Evolutionary conservation across 495 filamentous ascomycete genomes (phyloP), one percentile per base, ranked within the genome.

Genomic region (Penicillium pulvis): DNA sequence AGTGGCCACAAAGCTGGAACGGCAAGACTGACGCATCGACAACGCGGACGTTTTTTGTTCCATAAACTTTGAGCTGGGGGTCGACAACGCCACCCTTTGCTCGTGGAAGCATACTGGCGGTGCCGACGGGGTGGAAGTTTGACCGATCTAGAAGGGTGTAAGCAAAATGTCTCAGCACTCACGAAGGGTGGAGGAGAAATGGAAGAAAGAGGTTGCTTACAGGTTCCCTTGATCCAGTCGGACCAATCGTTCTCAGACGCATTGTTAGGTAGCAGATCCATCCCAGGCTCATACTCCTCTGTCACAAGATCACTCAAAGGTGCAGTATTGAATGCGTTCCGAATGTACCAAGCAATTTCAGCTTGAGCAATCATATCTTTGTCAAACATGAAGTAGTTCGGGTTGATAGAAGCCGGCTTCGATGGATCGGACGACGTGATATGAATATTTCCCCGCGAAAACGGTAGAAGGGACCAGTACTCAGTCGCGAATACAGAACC

Each of bases 21-120:
- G 85, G 85, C 28, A 86, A 66, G n/a, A 87, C 67, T 20, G 79
- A 81, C 6, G 82, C 82, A 66, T 86, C 83, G 5, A 82, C 71
- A 1, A 84, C 72, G 5, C 82, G 71, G 17, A 86, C 56, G 53
- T 78, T 78, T 43, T 48, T 63, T 3, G 72, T 71, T 0, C 82
- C 82, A 61, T 83, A 81, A 0, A 85, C 80, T 49, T 59, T 67
- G 46, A 85, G 62, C 19, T 71, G 52, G 7, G 62, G 28, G 54
- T 78, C 69, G 2, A 75, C 73, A 14, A 82, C 80, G 1, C 83
- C 84, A 3, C 82, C 83, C 7, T 79, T 69, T 45, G 79, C 76
- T 17, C 69, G 66, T 24, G 83, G 82, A 60, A 86, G 61, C 84
- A 86, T 84, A 1, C 82, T 77, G 9, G 78, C 76, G 1, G 83